Percentiles rank a stretch among this genome's conserved stretches.
phyloP scores from a whole-genome alignment of 495 filamentous ascomycete species.

The Glarea lozoyensis region DNA sequence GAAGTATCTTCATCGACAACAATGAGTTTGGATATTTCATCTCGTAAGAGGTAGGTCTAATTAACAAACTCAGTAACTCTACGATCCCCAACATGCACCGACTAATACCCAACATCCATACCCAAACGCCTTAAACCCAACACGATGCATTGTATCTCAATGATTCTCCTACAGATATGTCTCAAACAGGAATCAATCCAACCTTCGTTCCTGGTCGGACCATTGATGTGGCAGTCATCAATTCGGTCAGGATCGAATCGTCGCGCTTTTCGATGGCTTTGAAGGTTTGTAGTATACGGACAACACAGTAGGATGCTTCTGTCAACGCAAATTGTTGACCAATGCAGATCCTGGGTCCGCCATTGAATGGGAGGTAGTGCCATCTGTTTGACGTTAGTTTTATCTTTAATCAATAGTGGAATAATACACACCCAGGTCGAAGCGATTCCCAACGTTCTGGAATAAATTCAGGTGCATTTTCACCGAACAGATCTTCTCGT shows the following conservation, averaged over 20 bases:
- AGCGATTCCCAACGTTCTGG: slow-evolving; percentile 33
- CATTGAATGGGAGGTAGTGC: slow-evolving; percentile 56
- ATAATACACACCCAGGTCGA: slow-evolving; percentile 8
- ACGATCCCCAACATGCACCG: too few relatives aligned
- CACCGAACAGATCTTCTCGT: slow-evolving; percentile 17
- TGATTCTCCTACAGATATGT: too few relatives aligned
- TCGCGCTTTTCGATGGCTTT: slow-evolving; percentile 40
- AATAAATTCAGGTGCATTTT: slow-evolving; percentile 29
- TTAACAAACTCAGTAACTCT: too few relatives aligned
- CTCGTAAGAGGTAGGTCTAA: too few relatives aligned
- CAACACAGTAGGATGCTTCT: slow-evolving; percentile 47
- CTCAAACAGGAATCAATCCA: slow-evolving; percentile 26
- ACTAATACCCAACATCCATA: neutral
- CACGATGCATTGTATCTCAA: too few relatives aligned
- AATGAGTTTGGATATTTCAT: too few relatives aligned
- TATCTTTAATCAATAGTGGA: slow-evolving; percentile 13
- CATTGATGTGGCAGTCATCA: slow-evolving; percentile 21
- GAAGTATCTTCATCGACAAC: too few relatives aligned
- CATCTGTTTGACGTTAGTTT: slow-evolving; percentile 28
- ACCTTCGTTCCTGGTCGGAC: slow-evolving; percentile 25
- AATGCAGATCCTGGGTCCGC: slow-evolving; percentile 51
- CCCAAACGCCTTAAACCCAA: neutral
- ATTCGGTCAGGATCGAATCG: slow-evolving; percentile 24
- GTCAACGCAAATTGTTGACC: slow-evolving; percentile 49
- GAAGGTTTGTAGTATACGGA: slow-evolving; percentile 54